Evolutionary conservation across 2,329 filamentous ascomycete species (phyloP).

Genomic region (Claviceps pazoutovae): DNA sequence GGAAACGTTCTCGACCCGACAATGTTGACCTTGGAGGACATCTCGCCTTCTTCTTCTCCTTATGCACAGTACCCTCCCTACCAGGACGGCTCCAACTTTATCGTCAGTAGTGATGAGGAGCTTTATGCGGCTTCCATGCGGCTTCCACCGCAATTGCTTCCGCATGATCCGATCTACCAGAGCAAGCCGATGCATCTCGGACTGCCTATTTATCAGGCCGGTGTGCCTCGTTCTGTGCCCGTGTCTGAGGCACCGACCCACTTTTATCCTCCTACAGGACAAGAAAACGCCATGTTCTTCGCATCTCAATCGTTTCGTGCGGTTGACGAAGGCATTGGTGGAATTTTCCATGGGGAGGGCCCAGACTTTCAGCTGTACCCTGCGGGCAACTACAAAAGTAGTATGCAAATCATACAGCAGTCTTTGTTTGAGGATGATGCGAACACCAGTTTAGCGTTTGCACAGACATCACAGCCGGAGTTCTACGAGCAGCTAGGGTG

Average conservation of each 20-base stretch:
- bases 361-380: slow-evolving; percentile 51
- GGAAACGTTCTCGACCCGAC: slow-evolving; percentile 26
- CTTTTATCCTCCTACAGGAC: slow-evolving; percentile 56
- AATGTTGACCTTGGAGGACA: slow-evolving; percentile 24
- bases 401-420: slow-evolving; percentile 29
- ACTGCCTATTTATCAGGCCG: slow-evolving; percentile 21
- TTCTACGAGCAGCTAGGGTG: slow-evolving; percentile 32
- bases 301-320: slow-evolving; percentile 48
- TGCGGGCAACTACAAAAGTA: slow-evolving; percentile 27
- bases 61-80: slow-evolving; percentile 45
- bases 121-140: slow-evolving; percentile 46
- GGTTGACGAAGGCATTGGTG: slow-evolving; percentile 53
- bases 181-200: slow-evolving; percentile 30
- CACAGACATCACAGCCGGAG: slow-evolving; percentile 38
- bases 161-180: slow-evolving; percentile 23
- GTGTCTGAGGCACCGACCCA: slow-evolving; percentile 27
- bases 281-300: slow-evolving; percentile 54
- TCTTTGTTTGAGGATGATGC: slow-evolving; percentile 37
- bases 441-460: slow-evolving; percentile 36
- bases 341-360: slow-evolving; percentile 31
- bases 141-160: slow-evolving; percentile 35
- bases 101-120: slow-evolving; percentile 44
- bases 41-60: slow-evolving; percentile 22
- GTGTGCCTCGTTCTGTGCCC: slow-evolving; percentile 14
- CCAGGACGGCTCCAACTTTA: slow-evolving; percentile 47